Evolutionary conservation across 2,329 filamentous ascomycete genomes (phyloP).

Genomic region (Diaporthe sp.): DNA sequence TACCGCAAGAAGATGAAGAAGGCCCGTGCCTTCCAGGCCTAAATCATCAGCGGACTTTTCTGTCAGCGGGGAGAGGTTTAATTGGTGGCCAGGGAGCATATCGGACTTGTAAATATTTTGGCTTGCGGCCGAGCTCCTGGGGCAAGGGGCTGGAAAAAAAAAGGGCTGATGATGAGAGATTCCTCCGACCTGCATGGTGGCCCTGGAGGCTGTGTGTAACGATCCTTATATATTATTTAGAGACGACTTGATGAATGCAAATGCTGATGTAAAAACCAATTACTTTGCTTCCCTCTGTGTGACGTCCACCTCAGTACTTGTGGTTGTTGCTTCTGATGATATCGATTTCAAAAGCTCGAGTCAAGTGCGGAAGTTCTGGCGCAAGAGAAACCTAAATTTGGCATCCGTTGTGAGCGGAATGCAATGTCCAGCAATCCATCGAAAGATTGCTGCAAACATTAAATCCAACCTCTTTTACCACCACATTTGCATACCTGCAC

Average conservation of each 20-base stretch:
- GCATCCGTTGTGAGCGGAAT: too few species aligned
- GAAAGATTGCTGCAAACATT: background rate
- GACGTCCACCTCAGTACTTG: background rate
- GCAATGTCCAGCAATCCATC: too few species aligned
- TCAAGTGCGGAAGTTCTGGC: too few species aligned
- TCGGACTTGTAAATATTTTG: slow-evolving; percentile 27
- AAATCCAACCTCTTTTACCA: background rate
- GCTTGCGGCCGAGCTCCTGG: slow-evolving; percentile 10
- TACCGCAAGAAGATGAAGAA: slow-evolving; percentile 55
- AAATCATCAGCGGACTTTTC: background rate
- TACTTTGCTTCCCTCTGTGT: background rate
- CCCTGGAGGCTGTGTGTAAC: slow-evolving; percentile 37
- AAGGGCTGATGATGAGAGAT: slow-evolving; percentile 31
- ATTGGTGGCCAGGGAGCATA: background rate
- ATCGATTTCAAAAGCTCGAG: too few species aligned
- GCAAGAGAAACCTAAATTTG: too few species aligned
- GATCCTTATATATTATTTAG: slow-evolving; percentile 30
- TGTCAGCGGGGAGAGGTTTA: background rate
- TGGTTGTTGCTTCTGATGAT: background rate
- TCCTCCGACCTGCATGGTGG: slow-evolving; percentile 28
- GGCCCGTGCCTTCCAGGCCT: slow-evolving; percentile 32
- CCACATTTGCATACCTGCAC: background rate
- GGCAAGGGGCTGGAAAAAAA: slow-evolving; percentile 5
- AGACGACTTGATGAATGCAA: slow-evolving; percentile 35
- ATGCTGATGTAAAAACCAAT: slow-evolving; percentile 12